Conservation (phyloP, 2,329 filamentous ascomycete genomes). For the Bimuria novae-zelandiae region DNA sequence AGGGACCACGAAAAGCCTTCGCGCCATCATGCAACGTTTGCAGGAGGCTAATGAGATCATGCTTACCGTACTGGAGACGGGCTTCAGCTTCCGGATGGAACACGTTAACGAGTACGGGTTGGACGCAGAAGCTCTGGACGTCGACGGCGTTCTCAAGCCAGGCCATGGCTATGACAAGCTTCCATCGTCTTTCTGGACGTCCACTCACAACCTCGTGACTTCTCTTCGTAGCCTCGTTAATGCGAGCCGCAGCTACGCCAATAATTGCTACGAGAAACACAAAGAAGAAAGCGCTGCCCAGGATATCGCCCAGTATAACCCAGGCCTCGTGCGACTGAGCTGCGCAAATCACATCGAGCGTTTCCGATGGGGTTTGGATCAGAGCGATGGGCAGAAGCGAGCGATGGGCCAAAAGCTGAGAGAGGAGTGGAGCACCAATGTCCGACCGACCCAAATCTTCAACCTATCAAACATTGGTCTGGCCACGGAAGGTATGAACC, state of each 20-base stretch:
- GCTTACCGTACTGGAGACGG: slow-evolving; percentile 64
- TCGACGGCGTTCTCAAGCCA: slow-evolving; percentile 48
- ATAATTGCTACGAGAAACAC: slow-evolving; percentile 46
- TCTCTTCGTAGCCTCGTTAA: slow-evolving; percentile 46
- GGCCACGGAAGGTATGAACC: slow-evolving; percentile 60
- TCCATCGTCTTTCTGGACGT: slow-evolving; percentile 81
- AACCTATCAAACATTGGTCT: slow-evolving; percentile 56
- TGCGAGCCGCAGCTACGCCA: slow-evolving; percentile 47
- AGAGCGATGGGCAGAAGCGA: slow-evolving; percentile 54
- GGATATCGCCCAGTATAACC: slow-evolving; percentile 53
- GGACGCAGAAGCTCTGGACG: slow-evolving; percentile 62
- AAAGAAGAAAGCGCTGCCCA: slow-evolving; percentile 44
- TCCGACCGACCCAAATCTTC: slow-evolving; percentile 50
- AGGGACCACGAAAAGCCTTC: slow-evolving; percentile 60
- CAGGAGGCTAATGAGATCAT: slow-evolving; percentile 78
- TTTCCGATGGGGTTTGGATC: slow-evolving; percentile 61
- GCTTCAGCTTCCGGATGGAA: slow-evolving; percentile 71
- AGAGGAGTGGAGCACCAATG: slow-evolving; percentile 44
- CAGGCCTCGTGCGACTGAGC: slow-evolving; percentile 59
- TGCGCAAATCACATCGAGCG: slow-evolving; percentile 65
- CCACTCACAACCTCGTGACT: slow-evolving; percentile 56
- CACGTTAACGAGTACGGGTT: slow-evolving; percentile 76
- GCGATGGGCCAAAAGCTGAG: slow-evolving; percentile 56
- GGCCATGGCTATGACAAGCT: slow-evolving; percentile 68
- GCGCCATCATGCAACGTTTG: slow-evolving; percentile 50